Base-by-base conservation (phyloP, 208 protist genomes). In the Trypanosomatidae sp. region DNA sequence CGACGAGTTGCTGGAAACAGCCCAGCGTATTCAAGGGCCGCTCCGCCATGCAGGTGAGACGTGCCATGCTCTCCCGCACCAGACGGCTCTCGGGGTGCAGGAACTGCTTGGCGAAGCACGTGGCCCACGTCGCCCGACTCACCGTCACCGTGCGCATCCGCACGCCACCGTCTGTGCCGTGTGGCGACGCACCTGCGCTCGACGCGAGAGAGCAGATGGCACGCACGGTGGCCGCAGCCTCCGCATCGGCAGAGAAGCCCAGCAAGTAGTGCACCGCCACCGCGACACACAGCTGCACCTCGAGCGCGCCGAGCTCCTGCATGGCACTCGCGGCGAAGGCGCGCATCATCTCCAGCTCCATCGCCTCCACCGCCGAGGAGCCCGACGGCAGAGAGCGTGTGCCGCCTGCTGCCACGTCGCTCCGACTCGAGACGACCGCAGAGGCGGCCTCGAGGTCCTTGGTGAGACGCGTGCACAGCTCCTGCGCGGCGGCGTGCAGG, bases 1-100 rank as follows among this genome's bases (percentile, higher is more conserved):
- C 84, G 41, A 91, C 72, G 43, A 95, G 83, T 67, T 95, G 88
- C 81, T 95, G 91, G 64, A 91, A 92, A 62, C 91, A 93, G 15
- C 73, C 64, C 3, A 78, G 72, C 5, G 91, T 95, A 65, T 89
- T 81, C n/a, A 91, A 47, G 2, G 91, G 91, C 4, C 88, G 80
- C 69, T 95, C 88, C 10, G 91, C 91, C 77, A 93, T 82, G 69
- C 91, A 95, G 25, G 87, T 93, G 19, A 91, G 73, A 9, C 89
- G 87, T 33, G 83, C 78, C 36, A 70, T 71, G 64, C 79, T 79
- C 43, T 88, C 74, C 59, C 76, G 65, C 47, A 77, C 64, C 17
- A 71, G 62, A 9, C 52, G 80, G 15, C 69, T 76, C 39, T 81
- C 64, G 9, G 69, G 65, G 36, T 25, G 75, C 53, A 79, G 58